Evolutionary conservation across 2,329 filamentous ascomycete genomes (phyloP), one percentile per base, ranked within the genome.

Genomic region (Sclerotiophoma versabilis): DNA sequence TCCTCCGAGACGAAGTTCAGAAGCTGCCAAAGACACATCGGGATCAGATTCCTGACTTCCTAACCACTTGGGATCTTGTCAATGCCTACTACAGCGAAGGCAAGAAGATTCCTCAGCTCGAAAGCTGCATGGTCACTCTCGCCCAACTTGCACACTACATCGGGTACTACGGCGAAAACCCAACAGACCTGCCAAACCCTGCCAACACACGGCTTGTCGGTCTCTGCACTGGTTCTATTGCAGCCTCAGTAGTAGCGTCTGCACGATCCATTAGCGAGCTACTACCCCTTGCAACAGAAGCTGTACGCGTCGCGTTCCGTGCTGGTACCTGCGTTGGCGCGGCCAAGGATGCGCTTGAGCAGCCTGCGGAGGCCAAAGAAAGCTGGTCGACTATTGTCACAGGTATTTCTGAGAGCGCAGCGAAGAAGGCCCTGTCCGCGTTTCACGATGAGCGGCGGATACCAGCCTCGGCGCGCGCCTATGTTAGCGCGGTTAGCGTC

Each of bases 91-190:
- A 85, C 60, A 76, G 79, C 34, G 83, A 84, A 66, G 77, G 73
- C 23, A 60, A 78, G 58, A 88, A 85, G 72, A 81, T 85, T 57
- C 80, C 86, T 2, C 85, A 85, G 42, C 72, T 90, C 37, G 87
- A 90, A 68, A 87, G 85, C 62, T 85, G 83, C 14, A 75, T 90
- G 60, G 77, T 89, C 30, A 87, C 85, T 52, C 81, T 87, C 58
- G 79, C 86, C 46, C 87, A 90, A 71, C 72, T 90, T 48, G 84
- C 83, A 41, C 86, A 90, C 69, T 90, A 87, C 73, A 87, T 90
- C 58, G 85, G 88, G 82, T 82, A 80, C 69, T 82, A 78, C 62
- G 75, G 74, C 26, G 79, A 80, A 75, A 84, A 78, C 78, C 83
- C 74, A 70, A 81, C 72, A 77, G 85, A 81, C 74, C 77, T 73